Evolutionary conservation across 306 rosid species (phyloP).

Genomic region (Castanea mollissima): DNA sequence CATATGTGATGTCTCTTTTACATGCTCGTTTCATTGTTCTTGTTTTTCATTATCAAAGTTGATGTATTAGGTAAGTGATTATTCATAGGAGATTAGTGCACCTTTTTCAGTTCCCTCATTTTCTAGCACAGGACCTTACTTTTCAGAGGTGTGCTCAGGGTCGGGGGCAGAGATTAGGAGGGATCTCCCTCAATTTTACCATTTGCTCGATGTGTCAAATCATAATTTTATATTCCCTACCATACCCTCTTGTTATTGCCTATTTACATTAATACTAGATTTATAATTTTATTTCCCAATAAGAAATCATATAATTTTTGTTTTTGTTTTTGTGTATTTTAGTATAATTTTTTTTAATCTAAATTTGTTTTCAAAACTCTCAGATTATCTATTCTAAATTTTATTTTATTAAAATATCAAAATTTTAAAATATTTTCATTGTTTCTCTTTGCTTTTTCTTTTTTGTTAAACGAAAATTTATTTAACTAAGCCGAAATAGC

Average conservation of each 20-base stretch:
- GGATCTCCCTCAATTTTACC: conserved; percentile 30
- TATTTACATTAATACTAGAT: background rate
- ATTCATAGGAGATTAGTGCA: background rate
- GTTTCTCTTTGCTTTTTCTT: too few species aligned
- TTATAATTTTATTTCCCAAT: background rate
- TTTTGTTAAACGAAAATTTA: too few species aligned
- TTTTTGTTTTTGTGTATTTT: too few species aligned
- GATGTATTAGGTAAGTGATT: background rate
- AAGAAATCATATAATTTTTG: too few species aligned
- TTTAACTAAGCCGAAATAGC: too few species aligned
- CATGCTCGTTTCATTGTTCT: background rate
- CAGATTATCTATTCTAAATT: too few species aligned
- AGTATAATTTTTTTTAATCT: too few species aligned
- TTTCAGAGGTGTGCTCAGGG: background rate
- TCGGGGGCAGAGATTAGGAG: background rate
- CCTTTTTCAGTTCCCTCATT: background rate
- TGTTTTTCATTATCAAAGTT: background rate
- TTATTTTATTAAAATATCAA: too few species aligned
- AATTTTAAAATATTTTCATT: too few species aligned
- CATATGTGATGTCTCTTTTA: background rate
- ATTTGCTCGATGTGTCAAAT: conserved; percentile 4
- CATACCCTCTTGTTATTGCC: background rate
- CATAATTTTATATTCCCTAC: background rate
- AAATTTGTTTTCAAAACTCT: too few species aligned
- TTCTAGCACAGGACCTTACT: background rate